Percentiles rank a stretch among this genome's conserved stretches.
Evolutionary conservation across 75 land plant genomes (phyloP).

Genomic region (Pseudotsuga menziesii): DNA sequence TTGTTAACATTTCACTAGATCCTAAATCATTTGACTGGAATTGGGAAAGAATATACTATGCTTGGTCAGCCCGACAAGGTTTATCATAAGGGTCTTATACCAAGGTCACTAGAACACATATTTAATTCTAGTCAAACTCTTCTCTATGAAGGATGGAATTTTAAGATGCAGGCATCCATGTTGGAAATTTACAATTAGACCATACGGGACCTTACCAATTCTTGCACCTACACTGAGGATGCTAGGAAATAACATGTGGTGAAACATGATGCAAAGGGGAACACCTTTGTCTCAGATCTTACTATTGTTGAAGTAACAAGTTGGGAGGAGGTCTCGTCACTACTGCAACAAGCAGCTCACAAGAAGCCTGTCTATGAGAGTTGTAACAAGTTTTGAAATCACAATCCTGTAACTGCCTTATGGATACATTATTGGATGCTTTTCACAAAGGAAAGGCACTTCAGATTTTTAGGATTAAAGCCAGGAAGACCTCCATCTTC

Average conservation of each 20-base stretch:
- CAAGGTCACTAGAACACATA: conserved; percentile 35
- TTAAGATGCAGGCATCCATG: conserved; percentile 43
- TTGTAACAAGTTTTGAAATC: too few relatives aligned
- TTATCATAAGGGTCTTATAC: conserved; percentile 27
- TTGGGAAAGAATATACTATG: conserved; percentile 37
- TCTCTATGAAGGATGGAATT: conserved; percentile 25
- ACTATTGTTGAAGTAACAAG: conserved; percentile 25
- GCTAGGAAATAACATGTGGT: conserved; percentile 17
- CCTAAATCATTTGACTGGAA: too few relatives aligned
- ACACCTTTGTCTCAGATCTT: conserved; percentile 26
- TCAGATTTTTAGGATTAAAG: too few relatives aligned
- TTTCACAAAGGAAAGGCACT: too few relatives aligned
- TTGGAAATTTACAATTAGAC: conserved; percentile 37
- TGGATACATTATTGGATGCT: too few relatives aligned
- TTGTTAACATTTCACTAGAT: too few relatives aligned
- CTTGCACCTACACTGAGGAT: neutral
- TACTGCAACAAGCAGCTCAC: conserved; percentile 25
- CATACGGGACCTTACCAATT: conserved; percentile 21
- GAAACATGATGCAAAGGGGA: conserved; percentile 26
- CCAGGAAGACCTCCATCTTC: too few relatives aligned
- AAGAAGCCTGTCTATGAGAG: too few relatives aligned
- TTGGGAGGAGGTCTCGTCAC: conserved; percentile 25
- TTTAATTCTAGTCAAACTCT: conserved; percentile 33
- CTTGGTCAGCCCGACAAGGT: conserved; percentile 25
- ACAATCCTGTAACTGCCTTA: too few relatives aligned